Percentiles rank a stretch among this genome's conserved stretches.
phyloP scores from a whole-genome alignment of 2,329 filamentous ascomycete species.

The Exserohilum rostratum region DNA sequence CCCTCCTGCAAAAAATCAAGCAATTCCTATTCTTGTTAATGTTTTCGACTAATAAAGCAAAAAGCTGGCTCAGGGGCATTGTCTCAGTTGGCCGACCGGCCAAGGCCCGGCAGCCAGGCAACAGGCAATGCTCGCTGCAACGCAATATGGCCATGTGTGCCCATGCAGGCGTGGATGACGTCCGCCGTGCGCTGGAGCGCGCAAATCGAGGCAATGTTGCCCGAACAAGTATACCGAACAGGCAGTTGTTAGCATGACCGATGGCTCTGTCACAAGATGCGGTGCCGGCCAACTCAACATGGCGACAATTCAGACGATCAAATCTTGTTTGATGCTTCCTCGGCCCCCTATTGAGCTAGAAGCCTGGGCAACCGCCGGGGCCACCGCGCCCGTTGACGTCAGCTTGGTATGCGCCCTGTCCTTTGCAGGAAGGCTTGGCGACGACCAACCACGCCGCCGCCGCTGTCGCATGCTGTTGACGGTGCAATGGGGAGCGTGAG shows the following conservation, averaged over 20 bases:
- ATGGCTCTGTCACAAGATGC: constrained; percentile 4
- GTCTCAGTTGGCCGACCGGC: too few species aligned
- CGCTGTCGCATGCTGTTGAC: too few species aligned
- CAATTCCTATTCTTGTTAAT: neutral
- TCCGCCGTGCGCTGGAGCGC: too few species aligned
- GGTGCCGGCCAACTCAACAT: neutral
- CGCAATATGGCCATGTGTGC: too few species aligned
- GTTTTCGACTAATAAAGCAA: neutral
- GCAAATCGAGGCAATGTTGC: too few species aligned
- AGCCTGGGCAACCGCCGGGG: neutral
- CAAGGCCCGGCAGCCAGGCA: too few species aligned
- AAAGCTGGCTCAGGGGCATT: too few species aligned
- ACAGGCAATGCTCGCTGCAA: too few species aligned
- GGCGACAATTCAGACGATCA: constrained; percentile 5
- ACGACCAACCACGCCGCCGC: too few species aligned
- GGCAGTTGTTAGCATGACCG: neutral
- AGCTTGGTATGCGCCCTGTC: neutral
- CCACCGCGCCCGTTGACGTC: constrained; percentile 8
- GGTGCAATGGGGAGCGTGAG: too few species aligned
- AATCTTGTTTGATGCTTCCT: neutral
- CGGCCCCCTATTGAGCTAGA: neutral
- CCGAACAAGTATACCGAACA: neutral
- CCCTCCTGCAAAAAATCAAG: neutral
- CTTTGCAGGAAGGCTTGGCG: neutral
- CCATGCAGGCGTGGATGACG: too few species aligned